A percentile compares a stretch with the other conserved stretches of the same genome.
phyloP scores from a whole-genome alignment of 1,139 yeast genomes.

The Suhomyces chickasaworum region DNA sequence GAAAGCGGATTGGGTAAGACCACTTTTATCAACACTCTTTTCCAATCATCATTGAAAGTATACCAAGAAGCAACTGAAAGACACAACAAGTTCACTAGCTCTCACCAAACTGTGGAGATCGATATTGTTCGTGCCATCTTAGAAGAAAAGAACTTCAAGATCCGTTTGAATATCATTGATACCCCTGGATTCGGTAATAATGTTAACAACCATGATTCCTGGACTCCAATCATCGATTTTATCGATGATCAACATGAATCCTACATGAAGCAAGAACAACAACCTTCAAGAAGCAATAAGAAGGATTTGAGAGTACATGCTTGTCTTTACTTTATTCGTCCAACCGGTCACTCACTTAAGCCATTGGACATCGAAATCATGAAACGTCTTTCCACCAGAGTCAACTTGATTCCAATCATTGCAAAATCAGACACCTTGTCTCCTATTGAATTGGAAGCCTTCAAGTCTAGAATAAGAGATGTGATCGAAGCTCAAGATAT shows the following conservation, averaged over 20 bases:
- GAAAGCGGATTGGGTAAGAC: constrained; percentile 95
- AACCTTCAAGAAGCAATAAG: constrained; percentile 70
- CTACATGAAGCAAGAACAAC: constrained; percentile 94
- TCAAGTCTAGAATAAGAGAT: constrained; percentile 86
- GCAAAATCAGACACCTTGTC: constrained; percentile 94
- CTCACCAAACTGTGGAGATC: constrained; percentile 88
- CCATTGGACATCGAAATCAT: constrained; percentile 94
- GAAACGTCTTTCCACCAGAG: constrained; percentile 85
- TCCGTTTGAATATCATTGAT: constrained; percentile 86
- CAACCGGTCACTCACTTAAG: constrained; percentile 92
- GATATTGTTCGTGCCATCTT: constrained; percentile 87
- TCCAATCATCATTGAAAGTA: constrained; percentile 69
- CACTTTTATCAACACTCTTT: constrained; percentile 89
- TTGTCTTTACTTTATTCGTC: constrained; percentile 90
- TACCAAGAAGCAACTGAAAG: constrained; percentile 67
- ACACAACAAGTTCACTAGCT: constrained; percentile 60
- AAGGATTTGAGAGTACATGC: constrained; percentile 94
- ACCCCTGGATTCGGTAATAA: constrained; percentile 99
- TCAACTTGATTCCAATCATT: constrained; percentile 90
- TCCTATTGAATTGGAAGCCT: constrained; percentile 74
- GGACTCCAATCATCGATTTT: constrained; percentile 93
- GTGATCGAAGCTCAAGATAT: constrained; percentile 92
- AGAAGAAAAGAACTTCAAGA: constrained; percentile 87
- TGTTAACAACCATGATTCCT: constrained; percentile 87
- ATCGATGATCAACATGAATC: constrained; percentile 96